Base-by-base conservation (phyloP, 768 basidiomycete genomes). In the Hemileccinum rubropunctum region DNA sequence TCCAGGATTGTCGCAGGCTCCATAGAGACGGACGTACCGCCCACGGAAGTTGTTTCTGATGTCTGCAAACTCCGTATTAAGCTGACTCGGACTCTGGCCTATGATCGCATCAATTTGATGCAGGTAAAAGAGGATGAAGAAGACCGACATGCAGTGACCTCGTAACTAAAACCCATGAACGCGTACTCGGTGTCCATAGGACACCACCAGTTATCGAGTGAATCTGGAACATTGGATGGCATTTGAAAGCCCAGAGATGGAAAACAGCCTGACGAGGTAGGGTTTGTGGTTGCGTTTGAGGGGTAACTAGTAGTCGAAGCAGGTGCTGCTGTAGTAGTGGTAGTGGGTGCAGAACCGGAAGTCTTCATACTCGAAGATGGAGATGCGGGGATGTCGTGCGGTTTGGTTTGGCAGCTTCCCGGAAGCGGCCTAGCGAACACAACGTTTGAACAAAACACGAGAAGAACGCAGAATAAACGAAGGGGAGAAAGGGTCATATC, bases 121-220 rank as follows among this genome's bases (percentile, higher is more conserved):
- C 13, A 39, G 26, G 17, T 3, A 37, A 44, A 18, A 17, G 18
- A 14, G 39, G 10, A 37, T 15, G 32, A 35, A 5, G 2, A 45
- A 27, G 26, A 66, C 79, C 42, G 56, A 84, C 86, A 88, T 11
- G 70, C 73, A 36, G 82, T 78, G 20, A 89, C 74, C 58, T 86
- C 86, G 56, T 90, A 90, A 62, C 84, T 84, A 66, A 90, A 84
- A 0, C 86, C 88, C 43, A 89, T 67, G 61, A 90, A 90, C 0
- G 79, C 88, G 57, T 87, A 88, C 62, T 91, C 88, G 0, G 77
- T 80, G 47, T 69, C 66, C 33, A 69, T 62, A 48, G 77, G 63
- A 61, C 88, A 91, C 88, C 86, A 84, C 83, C 83, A 84, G 45
- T 72, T 70, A 10, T 68, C 66, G 32, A 73, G 48, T 2, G 76